phyloP scores from a whole-genome alignment of 257 asterid genomes.

The Mitragyna speciosa region DNA sequence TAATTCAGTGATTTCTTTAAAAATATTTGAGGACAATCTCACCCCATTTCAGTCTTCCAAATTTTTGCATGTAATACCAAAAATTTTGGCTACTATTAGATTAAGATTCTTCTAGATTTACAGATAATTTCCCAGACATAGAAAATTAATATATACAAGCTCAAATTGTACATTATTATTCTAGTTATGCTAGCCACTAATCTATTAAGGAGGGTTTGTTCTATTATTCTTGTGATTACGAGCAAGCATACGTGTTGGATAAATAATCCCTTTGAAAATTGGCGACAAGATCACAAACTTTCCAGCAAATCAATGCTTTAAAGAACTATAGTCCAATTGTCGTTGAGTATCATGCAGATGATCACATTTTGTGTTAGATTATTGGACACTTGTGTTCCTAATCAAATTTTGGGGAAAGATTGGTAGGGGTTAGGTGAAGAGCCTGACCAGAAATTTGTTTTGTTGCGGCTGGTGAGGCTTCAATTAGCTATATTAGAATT shows the following conservation, averaged over 20 bases:
- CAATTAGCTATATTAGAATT: neutral
- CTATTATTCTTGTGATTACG: neutral
- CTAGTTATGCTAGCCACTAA: neutral
- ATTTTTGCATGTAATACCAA: too few species aligned
- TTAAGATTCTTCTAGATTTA: neutral
- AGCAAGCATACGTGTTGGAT: neutral
- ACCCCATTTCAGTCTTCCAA: too few species aligned
- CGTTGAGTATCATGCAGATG: neutral
- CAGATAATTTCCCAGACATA: neutral
- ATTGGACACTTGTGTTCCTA: neutral
- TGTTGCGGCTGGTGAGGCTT: neutral
- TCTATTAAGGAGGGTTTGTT: neutral
- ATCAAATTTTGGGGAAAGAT: neutral
- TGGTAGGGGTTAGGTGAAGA: slow-evolving; percentile 14
- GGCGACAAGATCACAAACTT: neutral
- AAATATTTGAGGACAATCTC: too few species aligned
- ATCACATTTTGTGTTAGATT: neutral
- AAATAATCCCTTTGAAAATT: neutral
- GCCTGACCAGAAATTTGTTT: neutral
- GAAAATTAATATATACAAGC: neutral
- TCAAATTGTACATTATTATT: neutral
- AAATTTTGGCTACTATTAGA: too few species aligned
- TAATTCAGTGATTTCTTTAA: too few species aligned
- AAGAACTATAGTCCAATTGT: neutral
- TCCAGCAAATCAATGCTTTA: neutral